A percentile compares a stretch with the other conserved stretches of the same genome.
Conservation (phyloP, 2,329 filamentous ascomycete genomes). For the Claviceps sp. region DNA sequence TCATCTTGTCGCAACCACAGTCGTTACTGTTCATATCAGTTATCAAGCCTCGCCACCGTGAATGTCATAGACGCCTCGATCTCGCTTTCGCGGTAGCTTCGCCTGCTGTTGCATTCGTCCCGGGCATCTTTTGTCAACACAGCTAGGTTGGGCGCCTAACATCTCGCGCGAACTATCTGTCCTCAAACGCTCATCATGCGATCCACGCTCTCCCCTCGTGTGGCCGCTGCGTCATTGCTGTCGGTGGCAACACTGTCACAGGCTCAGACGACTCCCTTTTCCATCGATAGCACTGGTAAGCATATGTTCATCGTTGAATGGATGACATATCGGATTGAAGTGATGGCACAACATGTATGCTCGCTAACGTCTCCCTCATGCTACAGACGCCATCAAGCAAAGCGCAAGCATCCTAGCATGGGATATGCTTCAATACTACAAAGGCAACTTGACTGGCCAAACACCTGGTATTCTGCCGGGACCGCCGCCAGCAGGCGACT, state of each 20-base stretch:
- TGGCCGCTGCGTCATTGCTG: constrained; percentile 4
- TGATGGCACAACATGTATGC: neutral
- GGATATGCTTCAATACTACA: constrained; percentile 33
- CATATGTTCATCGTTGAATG: too few relatives aligned
- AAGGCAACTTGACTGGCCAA: constrained; percentile 29
- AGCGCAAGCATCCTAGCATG: constrained; percentile 26
- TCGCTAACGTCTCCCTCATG: neutral
- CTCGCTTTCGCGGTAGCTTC: neutral
- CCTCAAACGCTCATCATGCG: constrained; percentile 5
- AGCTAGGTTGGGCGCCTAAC: neutral
- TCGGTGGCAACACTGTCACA: constrained; percentile 1
- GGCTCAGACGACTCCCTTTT: constrained; percentile 6
- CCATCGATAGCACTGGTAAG: constrained; percentile 7
- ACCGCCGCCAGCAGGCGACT: constrained; percentile 30
- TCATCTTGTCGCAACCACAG: neutral
- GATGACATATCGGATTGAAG: neutral
- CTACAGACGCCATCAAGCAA: constrained; percentile 23
- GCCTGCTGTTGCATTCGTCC: neutral
- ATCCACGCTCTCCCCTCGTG: neutral
- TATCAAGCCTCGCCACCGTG: neutral
- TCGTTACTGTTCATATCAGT: neutral
- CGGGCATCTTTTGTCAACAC: neutral
- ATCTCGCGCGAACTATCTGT: neutral
- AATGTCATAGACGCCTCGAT: neutral
- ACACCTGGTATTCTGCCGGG: constrained; percentile 35